Conservation (phyloP, 352 stramenopile species). For the Aphanomyces cochlioides region DNA sequence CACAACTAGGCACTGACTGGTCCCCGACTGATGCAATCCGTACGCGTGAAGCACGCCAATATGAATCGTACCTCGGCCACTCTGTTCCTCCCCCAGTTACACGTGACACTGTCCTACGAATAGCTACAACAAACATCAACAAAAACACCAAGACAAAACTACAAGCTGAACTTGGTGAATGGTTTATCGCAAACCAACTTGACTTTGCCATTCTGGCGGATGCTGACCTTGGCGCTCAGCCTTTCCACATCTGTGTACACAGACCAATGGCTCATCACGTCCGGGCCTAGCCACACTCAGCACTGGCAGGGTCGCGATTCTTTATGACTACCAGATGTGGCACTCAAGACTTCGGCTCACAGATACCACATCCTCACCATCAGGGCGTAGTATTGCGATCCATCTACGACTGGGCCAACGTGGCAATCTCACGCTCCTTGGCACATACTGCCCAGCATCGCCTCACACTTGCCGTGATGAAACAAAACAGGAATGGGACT, state of each 20-base stretch:
- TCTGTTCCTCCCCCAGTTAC: background rate
- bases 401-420: background rate
- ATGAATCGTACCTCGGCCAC: too few species aligned
- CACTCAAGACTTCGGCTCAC: background rate
- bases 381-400: background rate
- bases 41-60: too few species aligned
- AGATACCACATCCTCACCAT: background rate
- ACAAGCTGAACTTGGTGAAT: background rate
- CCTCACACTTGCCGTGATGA: background rate
- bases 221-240: background rate
- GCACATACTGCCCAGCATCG: background rate
- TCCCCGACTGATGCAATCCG: too few species aligned
- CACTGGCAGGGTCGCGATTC: background rate
- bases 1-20: too few species aligned
- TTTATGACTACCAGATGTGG: background rate
- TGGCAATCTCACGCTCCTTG: background rate
- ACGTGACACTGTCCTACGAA: too few species aligned
- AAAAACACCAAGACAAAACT: background rate
- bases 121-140: background rate
- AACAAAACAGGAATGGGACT: background rate
- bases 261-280: background rate
- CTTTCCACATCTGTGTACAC: background rate
- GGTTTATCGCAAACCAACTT: background rate
- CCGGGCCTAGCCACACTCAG: background rate
- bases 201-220: background rate